Evolutionary conservation across 1,284 basidiomycete genomes (phyloP).

Genomic region (Agroathelia rolfsii): DNA sequence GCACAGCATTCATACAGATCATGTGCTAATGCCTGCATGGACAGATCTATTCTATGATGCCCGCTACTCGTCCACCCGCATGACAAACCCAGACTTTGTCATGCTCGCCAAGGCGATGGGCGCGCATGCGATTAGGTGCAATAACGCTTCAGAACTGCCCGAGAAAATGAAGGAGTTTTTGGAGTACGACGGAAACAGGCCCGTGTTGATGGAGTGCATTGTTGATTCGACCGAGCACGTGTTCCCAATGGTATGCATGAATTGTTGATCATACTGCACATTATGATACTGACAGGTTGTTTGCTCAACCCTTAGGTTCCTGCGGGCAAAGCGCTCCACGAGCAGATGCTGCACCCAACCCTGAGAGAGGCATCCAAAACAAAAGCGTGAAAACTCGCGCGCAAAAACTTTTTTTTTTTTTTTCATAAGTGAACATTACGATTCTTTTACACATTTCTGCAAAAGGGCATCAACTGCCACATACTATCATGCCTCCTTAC

Average conservation of each 20-base stretch:
- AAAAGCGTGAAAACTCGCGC: slow-evolving; percentile 13
- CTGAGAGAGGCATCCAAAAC: slow-evolving; percentile 23
- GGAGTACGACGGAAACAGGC: slow-evolving; percentile 82
- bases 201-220: slow-evolving; percentile 85
- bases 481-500: no score
- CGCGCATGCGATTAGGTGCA: slow-evolving; percentile 81
- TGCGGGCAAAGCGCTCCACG: slow-evolving; percentile 86
- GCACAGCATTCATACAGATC: background rate
- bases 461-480: no score
- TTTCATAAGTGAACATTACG: background rate
- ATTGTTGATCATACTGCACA: no score
- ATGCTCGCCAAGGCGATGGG: slow-evolving; percentile 85
- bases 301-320: slow-evolving; percentile 66
- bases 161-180: slow-evolving; percentile 98
- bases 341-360: slow-evolving; percentile 65
- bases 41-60: slow-evolving; percentile 90
- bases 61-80: slow-evolving; percentile 88
- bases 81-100: slow-evolving; percentile 94
- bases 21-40: slow-evolving; percentile 2
- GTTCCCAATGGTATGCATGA: slow-evolving; percentile 76
- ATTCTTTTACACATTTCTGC: no score
- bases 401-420: no score
- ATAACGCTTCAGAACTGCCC: slow-evolving; percentile 67
- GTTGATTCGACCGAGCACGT: slow-evolving; percentile 89
- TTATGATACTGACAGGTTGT: no score